Evolutionary conservation across 2,329 filamentous ascomycete species (phyloP), one percentile per base, ranked within the genome.

Genomic region (Beauveria sp.): DNA sequence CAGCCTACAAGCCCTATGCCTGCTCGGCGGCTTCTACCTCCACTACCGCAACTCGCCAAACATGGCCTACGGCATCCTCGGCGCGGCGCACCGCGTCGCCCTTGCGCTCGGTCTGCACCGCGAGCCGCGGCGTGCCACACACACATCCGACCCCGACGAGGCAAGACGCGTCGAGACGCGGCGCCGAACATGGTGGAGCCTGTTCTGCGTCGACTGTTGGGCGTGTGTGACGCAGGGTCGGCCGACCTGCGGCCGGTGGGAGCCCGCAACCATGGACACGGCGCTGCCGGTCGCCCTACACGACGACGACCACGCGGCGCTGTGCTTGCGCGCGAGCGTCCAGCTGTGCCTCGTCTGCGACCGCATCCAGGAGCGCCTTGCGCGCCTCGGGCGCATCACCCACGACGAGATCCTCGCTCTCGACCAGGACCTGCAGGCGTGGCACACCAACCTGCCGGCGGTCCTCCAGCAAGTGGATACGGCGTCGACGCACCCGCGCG

Each of bases 21-120:
- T 92, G 28, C 85, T 91, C 67, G 87, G 87, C 46, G 89, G 89
- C 30, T 89, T 86, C 74, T 92, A 92, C 70, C 82, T 91, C 61
- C 89, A 91, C 72, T 91, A 91, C 68, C 84, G 89, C 67, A 90
- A 90, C 73, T 81, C 87, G 22, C 88, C 88, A 1, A 91, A 91
- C 69, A 87, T 91, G 77, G 89, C 88, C 18, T 89, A 90, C 69
- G 85, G 87, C 26, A 78, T 91, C 10, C 82, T 89, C 68, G 88
- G 88, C 20, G 87, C 87, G 3, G 85, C 87, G 3, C 79, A 90
- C 60, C 80, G 88, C 60, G 89, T 91, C 82, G 88, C 88, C n/a
- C 88, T 85, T 63, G 86, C 87, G 1, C 78, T 91, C 30, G 88
- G 88, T 1, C 74, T 91, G 18, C 88, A 91, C 71, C 81, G 87